Evolutionary conservation across 768 basidiomycete genomes (phyloP).

Genomic region (Lactifluus piperatus): DNA sequence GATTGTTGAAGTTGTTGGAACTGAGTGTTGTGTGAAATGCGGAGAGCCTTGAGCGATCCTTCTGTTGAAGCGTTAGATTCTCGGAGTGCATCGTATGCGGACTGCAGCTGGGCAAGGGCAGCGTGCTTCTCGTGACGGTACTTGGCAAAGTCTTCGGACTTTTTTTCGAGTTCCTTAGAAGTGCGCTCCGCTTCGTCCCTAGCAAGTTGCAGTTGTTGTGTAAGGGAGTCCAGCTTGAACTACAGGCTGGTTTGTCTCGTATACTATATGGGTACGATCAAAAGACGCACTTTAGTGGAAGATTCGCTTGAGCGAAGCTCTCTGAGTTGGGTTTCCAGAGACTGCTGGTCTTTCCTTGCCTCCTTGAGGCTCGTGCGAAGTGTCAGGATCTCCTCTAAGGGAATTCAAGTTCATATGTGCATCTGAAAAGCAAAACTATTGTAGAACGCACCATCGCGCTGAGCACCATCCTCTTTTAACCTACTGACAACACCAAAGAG

Average conservation of each 20-base stretch:
- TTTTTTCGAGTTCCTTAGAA: constrained; percentile 55
- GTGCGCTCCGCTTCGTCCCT: constrained; percentile 69
- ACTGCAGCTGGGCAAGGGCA: constrained; percentile 67
- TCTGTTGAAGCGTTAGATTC: constrained; percentile 60
- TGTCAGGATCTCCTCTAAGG: constrained; percentile 59
- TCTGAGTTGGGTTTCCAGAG: constrained; percentile 56
- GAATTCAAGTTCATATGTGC: not conserved
- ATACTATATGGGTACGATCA: not conserved
- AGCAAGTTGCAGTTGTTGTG: constrained; percentile 73
- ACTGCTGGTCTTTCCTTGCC: constrained; percentile 63
- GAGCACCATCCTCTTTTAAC: constrained; percentile 63
- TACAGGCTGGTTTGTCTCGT: constrained; percentile 27
- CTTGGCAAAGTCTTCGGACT: constrained; percentile 76
- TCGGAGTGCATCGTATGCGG: constrained; percentile 62
- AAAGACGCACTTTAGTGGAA: constrained; percentile 53
- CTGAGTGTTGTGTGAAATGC: constrained; percentile 62
- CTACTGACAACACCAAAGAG: constrained; percentile 76
- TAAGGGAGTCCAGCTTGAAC: constrained; percentile 81
- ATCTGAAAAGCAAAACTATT: not conserved
- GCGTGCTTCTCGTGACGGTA: constrained; percentile 76
- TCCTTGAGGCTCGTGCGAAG: constrained; percentile 64
- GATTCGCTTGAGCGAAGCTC: constrained; percentile 70
- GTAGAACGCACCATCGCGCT: constrained; percentile 57
- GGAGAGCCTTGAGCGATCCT: constrained; percentile 62
- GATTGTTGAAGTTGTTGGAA: constrained; percentile 71